Conservation (phyloP, 805 yeast species). For the Kodamaea leandrae region DNA sequence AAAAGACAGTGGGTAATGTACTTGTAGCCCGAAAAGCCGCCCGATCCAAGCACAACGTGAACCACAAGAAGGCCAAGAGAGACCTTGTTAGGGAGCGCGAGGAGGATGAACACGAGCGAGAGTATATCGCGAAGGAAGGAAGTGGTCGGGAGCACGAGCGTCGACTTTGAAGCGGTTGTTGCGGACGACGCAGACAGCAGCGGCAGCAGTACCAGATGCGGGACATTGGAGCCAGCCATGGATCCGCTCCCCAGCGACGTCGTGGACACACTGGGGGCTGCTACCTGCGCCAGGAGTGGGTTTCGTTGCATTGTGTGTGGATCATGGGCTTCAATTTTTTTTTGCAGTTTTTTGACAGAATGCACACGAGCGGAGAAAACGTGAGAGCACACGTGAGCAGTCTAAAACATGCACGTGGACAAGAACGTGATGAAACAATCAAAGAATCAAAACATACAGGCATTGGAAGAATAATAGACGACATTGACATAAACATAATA, state of each 20-base stretch:
- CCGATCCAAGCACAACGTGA: slow-evolving; percentile 14
- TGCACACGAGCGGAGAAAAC: background rate
- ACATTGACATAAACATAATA: too few species aligned
- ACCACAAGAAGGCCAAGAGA: slow-evolving; percentile 12
- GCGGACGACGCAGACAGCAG: background rate
- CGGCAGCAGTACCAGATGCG: background rate
- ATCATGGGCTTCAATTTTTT: slow-evolving; percentile 3
- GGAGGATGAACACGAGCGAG: slow-evolving; percentile 14
- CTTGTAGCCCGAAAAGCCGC: slow-evolving; percentile 15
- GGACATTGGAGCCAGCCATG: too few species aligned
- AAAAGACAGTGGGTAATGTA: slow-evolving; percentile 10
- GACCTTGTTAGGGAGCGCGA: slow-evolving; percentile 14
- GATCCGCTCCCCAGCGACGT: background rate
- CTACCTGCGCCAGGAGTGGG: slow-evolving; percentile 3
- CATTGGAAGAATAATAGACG: too few species aligned
- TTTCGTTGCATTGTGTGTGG: slow-evolving; percentile 4
- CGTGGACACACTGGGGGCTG: background rate
- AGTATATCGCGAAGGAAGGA: slow-evolving; percentile 14
- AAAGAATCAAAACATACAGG: too few species aligned
- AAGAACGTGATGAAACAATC: too few species aligned
- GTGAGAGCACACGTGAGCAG: background rate
- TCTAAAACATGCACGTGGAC: too few species aligned
- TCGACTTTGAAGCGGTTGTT: background rate
- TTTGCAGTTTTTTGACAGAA: slow-evolving; percentile 3
- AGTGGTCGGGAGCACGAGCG: slow-evolving; percentile 6